Conservation (phyloP, 495 filamentous ascomycete species). For the Oleoguttula mirabilis region DNA sequence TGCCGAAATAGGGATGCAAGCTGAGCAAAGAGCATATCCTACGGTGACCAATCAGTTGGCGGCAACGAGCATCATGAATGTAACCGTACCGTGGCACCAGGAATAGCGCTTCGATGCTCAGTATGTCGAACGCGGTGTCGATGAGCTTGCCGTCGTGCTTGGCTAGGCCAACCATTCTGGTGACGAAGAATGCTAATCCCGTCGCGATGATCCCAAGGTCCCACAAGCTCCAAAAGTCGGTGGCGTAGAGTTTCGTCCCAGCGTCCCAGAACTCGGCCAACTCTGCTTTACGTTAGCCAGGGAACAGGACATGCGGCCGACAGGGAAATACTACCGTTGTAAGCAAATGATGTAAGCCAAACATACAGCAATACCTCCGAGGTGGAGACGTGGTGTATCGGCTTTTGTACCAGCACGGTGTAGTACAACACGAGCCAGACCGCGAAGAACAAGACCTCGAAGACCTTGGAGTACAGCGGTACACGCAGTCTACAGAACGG, state of each 20-base stretch:
- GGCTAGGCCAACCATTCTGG: conserved; percentile 62
- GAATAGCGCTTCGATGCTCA: conserved; percentile 80
- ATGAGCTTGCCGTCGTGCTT: conserved; percentile 50
- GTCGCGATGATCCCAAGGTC: conserved; percentile 80
- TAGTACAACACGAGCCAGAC: conserved; percentile 77
- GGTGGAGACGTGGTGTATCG: conserved; percentile 35
- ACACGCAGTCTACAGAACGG: conserved; percentile 76
- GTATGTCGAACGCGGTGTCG: conserved; percentile 72
- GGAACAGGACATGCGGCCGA: neutral
- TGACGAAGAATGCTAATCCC: conserved; percentile 56
- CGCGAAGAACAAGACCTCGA: conserved; percentile 77
- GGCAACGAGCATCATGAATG: neutral
- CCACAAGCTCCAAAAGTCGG: conserved; percentile 85
- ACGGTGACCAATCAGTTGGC: conserved; percentile 11
- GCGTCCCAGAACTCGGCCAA: conserved; percentile 71
- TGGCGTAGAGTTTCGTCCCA: conserved; percentile 67
- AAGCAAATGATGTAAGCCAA: conserved; percentile 76
- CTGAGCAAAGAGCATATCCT: conserved; percentile 79
- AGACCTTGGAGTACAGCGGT: conserved; percentile 82
- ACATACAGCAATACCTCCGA: conserved; percentile 47
- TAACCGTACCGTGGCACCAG: conserved; percentile 60
- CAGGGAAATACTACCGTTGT: conserved; percentile 48
- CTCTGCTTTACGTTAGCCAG: conserved; percentile 8
- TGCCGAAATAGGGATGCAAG: conserved; percentile 85
- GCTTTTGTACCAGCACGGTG: conserved; percentile 56